phyloP scores from a whole-genome alignment of 108 stramenopile species.

The Cyclostephanos tholiformis region DNA sequence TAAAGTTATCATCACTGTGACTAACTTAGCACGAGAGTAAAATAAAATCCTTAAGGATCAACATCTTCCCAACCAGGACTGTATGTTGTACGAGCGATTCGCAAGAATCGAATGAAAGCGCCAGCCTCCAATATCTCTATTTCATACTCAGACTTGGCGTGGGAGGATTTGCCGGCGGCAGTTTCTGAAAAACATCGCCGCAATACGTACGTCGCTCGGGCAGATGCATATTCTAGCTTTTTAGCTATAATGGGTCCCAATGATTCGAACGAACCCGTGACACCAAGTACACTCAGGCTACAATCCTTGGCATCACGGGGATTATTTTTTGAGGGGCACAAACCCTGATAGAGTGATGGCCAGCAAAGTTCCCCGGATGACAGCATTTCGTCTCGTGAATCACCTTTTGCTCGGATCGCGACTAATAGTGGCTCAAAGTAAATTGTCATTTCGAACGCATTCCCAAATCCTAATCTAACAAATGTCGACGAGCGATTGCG shows the following conservation, averaged over 20 bases:
- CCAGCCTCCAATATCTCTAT: conserved; percentile 74
- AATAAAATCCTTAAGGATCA: conserved; percentile 25
- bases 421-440: conserved; percentile 77
- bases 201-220: conserved; percentile 68
- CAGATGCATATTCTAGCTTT: conserved; percentile 77
- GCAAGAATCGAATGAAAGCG: conserved; percentile 73
- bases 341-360: conserved; percentile 41
- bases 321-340: conserved; percentile 12
- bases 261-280: conserved; percentile 40
- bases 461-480: conserved; percentile 68
- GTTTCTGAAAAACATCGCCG: conserved; percentile 68
- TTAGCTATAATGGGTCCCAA: conserved; percentile 69
- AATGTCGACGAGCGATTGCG: conserved; percentile 46
- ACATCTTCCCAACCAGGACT: conserved; percentile 71
- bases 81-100: conserved; percentile 70
- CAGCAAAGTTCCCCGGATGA: conserved; percentile 26
- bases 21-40: not conserved
- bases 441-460: conserved; percentile 79
- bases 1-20: not conserved
- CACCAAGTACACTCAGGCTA: conserved; percentile 48
- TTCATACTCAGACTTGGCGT: conserved; percentile 66
- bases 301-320: conserved; percentile 3
- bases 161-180: conserved; percentile 29
- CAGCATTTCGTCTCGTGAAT: not conserved
- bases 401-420: conserved; percentile 53